Evolutionary conservation across 306 rosid species (phyloP).

Genomic region (Vigna trinervia): DNA sequence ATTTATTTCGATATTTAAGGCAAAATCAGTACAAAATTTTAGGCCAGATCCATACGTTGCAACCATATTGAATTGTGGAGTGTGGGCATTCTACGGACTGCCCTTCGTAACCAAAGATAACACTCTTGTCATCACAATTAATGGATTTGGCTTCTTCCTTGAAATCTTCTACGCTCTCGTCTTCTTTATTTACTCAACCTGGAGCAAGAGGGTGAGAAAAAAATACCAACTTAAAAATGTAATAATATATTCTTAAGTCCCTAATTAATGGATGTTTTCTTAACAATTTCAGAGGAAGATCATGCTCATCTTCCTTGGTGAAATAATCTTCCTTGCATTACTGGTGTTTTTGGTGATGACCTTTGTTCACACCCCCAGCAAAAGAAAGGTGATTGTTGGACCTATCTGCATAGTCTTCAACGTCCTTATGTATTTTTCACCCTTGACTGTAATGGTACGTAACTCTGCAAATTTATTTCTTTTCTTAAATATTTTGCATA

Average conservation of each 20-base stretch:
- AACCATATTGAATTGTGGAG: conserved; percentile 69
- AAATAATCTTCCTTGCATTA: conserved; percentile 44
- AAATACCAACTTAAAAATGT: too few species aligned
- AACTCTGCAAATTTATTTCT: too few species aligned
- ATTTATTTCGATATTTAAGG: conserved; percentile 57
- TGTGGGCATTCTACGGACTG: conserved; percentile 76
- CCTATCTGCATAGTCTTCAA: conserved; percentile 65
- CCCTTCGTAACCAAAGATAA: conserved; percentile 65
- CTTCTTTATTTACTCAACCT: conserved; percentile 56
- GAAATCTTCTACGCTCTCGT: conserved; percentile 50
- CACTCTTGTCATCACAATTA: conserved; percentile 71
- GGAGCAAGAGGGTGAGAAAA: conserved; percentile 56
- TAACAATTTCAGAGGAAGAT: conserved; percentile 61
- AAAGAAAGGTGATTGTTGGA: conserved; percentile 57
- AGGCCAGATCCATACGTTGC: conserved; percentile 82
- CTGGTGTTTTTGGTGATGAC: conserved; percentile 46
- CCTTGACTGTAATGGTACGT: conserved; percentile 92
- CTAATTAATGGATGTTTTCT: background rate
- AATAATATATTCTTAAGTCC: background rate
- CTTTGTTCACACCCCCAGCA: conserved; percentile 36
- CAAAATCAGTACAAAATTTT: conserved; percentile 71
- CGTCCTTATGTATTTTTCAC: conserved; percentile 76
- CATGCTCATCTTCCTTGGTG: conserved; percentile 42
- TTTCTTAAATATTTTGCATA: too few species aligned
- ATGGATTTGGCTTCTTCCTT: conserved; percentile 60